Percentiles rank a stretch among this genome's conserved stretches.
These are phyloP conservation scores for Hawksworthiomyces lignivorus DNA, from an alignment of 2,329 filamentous ascomycete genomes.

Conservation along the genomic window DNA sequence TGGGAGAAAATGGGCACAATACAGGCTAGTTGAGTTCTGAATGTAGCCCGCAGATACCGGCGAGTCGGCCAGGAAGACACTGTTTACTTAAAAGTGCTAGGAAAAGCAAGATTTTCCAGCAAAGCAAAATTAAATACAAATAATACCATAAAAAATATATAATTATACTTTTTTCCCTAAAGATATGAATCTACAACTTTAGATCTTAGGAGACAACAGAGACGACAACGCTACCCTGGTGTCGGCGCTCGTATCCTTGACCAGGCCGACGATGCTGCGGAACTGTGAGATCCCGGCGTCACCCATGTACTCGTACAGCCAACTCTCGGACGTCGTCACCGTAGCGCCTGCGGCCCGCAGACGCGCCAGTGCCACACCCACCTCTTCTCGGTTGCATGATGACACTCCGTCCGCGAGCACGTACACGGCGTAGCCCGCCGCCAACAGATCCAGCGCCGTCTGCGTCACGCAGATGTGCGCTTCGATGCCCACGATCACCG, in stretches of 20 bases:
- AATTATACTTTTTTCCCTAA: too few species aligned
- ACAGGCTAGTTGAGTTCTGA: too few species aligned
- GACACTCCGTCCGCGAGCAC: conserved; percentile 84
- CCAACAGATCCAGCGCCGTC: conserved; percentile 74
- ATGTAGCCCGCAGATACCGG: too few species aligned
- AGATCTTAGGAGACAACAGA: conserved; percentile 52
- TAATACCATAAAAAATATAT: too few species aligned
- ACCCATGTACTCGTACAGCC: conserved; percentile 81
- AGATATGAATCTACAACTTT: too few species aligned
- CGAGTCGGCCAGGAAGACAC: too few species aligned
- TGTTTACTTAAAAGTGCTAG: too few species aligned
- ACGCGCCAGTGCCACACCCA: conserved; percentile 68
- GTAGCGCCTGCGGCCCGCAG: conserved; percentile 67
- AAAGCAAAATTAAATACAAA: conserved; percentile 17
- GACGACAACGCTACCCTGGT: conserved; percentile 63
- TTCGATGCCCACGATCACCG: conserved; percentile 86
- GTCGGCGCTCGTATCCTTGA: conserved; percentile 66
- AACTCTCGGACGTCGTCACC: conserved; percentile 82
- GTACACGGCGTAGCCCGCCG: conserved; percentile 72
- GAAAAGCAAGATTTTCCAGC: too few species aligned
- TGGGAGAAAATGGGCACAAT: too few species aligned
- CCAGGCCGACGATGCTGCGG: conserved; percentile 61
- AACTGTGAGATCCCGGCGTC: conserved; percentile 71
- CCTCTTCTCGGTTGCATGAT: conserved; percentile 76
- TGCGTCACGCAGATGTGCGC: conserved; percentile 92